Conservation (phyloP, 202 grass and related monocot species). For the Zoysia matrella region DNA sequence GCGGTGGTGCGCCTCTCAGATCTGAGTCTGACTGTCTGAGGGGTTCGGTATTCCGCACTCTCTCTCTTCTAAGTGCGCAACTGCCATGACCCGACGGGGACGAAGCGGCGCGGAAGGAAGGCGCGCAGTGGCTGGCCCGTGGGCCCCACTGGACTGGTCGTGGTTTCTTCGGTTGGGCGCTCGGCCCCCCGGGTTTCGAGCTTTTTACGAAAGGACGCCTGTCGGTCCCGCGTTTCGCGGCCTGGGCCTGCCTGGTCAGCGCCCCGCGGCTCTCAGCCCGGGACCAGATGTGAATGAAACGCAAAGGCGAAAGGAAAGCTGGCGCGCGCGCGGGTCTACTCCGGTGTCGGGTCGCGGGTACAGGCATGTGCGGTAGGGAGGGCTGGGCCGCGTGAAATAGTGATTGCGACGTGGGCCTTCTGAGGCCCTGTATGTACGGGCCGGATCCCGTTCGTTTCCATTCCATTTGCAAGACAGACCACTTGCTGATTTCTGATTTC, state of each 20-base stretch:
- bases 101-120: constrained; percentile 53
- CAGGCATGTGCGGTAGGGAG: neutral
- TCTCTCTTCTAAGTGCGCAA: constrained; percentile 40
- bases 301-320: neutral
- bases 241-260: constrained; percentile 9
- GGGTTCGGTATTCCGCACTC: constrained; percentile 39
- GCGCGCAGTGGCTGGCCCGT: constrained; percentile 34
- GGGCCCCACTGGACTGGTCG: constrained; percentile 32
- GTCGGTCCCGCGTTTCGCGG: constrained; percentile 23
- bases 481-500: neutral
- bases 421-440: neutral
- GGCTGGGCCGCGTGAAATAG: neutral
- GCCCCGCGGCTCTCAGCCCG: neutral
- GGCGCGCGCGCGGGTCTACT: neutral
- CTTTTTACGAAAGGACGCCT: neutral
- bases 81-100: constrained; percentile 47
- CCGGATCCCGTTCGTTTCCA: neutral
- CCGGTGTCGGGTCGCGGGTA: neutral
- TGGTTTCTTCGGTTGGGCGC: neutral
- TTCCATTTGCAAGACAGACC: neutral
- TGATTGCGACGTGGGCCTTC: neutral
- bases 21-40: constrained; percentile 41
- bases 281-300: neutral
- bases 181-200: constrained; percentile 10
- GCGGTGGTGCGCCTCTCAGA: constrained; percentile 55